Conservation (phyloP, 2,329 filamentous ascomycete genomes). For the Penicillium brasilianum region DNA sequence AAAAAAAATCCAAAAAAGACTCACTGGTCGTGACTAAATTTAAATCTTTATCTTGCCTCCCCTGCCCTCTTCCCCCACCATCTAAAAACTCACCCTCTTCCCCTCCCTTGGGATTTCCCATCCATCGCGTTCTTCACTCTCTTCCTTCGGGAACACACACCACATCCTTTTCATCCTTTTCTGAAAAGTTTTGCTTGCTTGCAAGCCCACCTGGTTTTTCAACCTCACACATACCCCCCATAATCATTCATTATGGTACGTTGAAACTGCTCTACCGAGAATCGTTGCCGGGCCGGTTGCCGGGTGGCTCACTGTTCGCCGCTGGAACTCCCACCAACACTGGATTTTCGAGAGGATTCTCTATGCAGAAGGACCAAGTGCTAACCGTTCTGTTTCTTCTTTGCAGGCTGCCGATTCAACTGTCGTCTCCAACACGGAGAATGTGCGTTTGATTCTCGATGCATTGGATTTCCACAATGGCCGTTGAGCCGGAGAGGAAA, state of each 20-base stretch:
- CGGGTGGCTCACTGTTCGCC: slow-evolving; percentile 15
- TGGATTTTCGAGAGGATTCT: not conserved
- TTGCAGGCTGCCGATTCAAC: slow-evolving; percentile 52
- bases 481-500: slow-evolving; percentile 37
- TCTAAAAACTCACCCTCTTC: slow-evolving; percentile 32
- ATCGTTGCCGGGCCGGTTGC: not conserved
- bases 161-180: slow-evolving; percentile 9
- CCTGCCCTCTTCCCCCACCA: slow-evolving; percentile 30
- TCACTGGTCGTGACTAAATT: slow-evolving; percentile 33
- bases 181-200: slow-evolving; percentile 19
- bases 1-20: slow-evolving; percentile 15
- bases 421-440: slow-evolving; percentile 54
- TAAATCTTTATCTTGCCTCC: slow-evolving; percentile 36
- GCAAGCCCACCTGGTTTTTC: slow-evolving; percentile 20
- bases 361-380: not conserved
- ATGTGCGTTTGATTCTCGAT: slow-evolving; percentile 48
- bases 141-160: slow-evolving; percentile 26
- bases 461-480: slow-evolving; percentile 38
- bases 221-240: slow-evolving; percentile 24
- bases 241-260: slow-evolving; percentile 38
- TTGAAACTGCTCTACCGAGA: slow-evolving; percentile 1
- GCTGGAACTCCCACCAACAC: not conserved
- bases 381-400: slow-evolving; percentile 5
- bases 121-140: slow-evolving; percentile 25
- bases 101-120: slow-evolving; percentile 31